Base-by-base conservation (phyloP, 345 rosid genomes). In the Corchorus olitorius region DNA sequence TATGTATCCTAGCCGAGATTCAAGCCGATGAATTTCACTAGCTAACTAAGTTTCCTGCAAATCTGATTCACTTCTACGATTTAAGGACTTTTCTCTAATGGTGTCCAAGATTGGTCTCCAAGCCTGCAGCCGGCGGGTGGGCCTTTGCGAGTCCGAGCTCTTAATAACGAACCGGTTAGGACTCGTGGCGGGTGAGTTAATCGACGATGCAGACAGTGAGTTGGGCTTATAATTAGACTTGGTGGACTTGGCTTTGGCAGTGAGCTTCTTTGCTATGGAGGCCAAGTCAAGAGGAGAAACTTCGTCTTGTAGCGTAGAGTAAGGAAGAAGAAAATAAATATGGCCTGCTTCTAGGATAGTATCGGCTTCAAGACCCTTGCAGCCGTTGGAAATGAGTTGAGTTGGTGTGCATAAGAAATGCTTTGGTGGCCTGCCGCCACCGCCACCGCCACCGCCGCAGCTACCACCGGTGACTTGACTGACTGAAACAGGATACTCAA, bases 41-140 rank as follows among this genome's bases (percentile, higher is more conserved):
- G 13, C 0, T 27, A 27, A 48, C 60, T 69, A 69, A 12, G 12
- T 64, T 63, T 88, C 87, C 49, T 70, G 80, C 69, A 77, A 61
- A 20, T 84, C 88, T 2, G 90, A 87, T 63, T 87, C 88, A 39
- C 84, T 85, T 72, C 82, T 84, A 74, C 89, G 81, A 56, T 63
- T 84, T 54, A 86, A 83, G 0, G 89, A 88, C 49, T 66, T 77
- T 76, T 88, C 92, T 69, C 76, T 76, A 34, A 88, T 88, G 15
- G 89, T 77, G 41, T 84, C 89, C 78, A 88, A 78, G 61, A 76
- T 50, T 0, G 92, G 92, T 41, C 73, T 85, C 92, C 92, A 88
- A 2, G 84, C 4, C 61, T 34, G 62, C 62, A 58, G 71, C 3
- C 77, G 73, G 2, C 77, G 73, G 2, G 5, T 2, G 7, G 45